A percentile compares a stretch with the other conserved stretches of the same genome.
Evolutionary conservation across 768 basidiomycete genomes (phyloP).

Genomic region (Suillus americanus): DNA sequence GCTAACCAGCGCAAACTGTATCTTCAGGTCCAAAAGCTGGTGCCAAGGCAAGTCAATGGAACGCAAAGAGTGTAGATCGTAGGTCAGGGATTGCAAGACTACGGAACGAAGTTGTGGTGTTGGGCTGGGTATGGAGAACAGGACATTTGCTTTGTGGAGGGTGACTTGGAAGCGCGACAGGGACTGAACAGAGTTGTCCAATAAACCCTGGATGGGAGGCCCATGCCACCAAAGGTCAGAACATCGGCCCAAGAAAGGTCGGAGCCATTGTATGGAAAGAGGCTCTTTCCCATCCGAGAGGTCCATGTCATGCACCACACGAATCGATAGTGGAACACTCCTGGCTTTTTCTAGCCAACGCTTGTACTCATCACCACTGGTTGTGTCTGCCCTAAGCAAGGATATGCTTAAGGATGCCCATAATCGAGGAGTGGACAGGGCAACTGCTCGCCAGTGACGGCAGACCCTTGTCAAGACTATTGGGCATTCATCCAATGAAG

Average conservation of each 20-base stretch:
- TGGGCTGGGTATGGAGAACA: conserved; percentile 18
- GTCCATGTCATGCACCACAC: conserved; percentile 27
- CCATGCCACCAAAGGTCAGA: conserved; percentile 34
- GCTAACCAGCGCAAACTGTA: conserved; percentile 28
- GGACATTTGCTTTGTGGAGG: conserved; percentile 12
- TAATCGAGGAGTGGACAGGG: conserved; percentile 30
- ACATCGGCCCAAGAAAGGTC: conserved; percentile 21
- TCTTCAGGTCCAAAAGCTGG: conserved; percentile 22
- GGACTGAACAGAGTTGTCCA: conserved; percentile 7
- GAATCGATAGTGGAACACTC: conserved; percentile 23
- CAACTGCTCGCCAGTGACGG: conserved; percentile 30
- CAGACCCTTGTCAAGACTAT: conserved; percentile 29
- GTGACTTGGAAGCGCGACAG: conserved; percentile 25
- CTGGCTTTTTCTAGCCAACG: conserved; percentile 30
- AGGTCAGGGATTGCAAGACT: conserved; percentile 19
- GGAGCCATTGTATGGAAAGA: conserved; percentile 21
- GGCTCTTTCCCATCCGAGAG: conserved; percentile 10
- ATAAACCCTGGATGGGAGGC: conserved; percentile 20
- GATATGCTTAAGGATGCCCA: conserved; percentile 30
- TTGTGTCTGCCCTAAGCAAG: conserved; percentile 14
- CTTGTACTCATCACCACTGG: conserved; percentile 20
- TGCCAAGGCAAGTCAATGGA: conserved; percentile 27
- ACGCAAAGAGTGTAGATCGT: conserved; percentile 24
- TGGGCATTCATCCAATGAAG: conserved; percentile 20
- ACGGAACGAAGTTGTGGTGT: conserved; percentile 18